phyloP scores from a whole-genome alignment of 495 filamentous ascomycete genomes.

The Talaromyces stipitatus region DNA sequence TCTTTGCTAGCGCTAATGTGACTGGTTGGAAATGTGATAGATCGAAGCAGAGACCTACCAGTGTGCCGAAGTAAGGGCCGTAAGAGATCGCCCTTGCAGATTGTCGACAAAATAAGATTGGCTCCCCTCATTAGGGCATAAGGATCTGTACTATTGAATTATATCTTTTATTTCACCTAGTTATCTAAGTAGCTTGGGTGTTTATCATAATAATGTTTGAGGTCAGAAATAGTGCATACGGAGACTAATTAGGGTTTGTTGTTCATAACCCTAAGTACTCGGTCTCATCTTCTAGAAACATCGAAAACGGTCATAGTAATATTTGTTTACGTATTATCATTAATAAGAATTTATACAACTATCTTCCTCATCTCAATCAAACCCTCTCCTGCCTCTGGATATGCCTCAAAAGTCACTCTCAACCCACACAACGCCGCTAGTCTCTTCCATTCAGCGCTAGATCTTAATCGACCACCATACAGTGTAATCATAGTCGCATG shows the following conservation, averaged over 20 bases:
- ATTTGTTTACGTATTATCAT: too few species aligned
- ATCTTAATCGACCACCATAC: slow-evolving; percentile 28
- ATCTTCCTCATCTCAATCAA: slow-evolving; percentile 30
- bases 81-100: not conserved
- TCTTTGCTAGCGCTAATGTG: not conserved
- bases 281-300: not conserved
- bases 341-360: too few species aligned
- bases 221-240: not conserved
- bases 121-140: not conserved
- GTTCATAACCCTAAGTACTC: not conserved
- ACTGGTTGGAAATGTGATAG: not conserved
- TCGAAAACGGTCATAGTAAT: too few species aligned
- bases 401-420: slow-evolving; percentile 26
- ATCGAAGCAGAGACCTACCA: not conserved
- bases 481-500: slow-evolving; percentile 32
- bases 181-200: too few species aligned
- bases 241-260: not conserved
- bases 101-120: not conserved
- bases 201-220: not conserved
- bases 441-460: slow-evolving; percentile 22
- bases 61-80: not conserved
- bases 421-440: slow-evolving; percentile 24
- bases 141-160: not conserved
- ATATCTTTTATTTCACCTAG: not conserved
- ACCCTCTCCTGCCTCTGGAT: slow-evolving; percentile 24